These are phyloP conservation scores for Kalanchoe fedtschenkoi DNA, from an alignment of 164 flowering plant genomes.

Conservation along the genomic window DNA sequence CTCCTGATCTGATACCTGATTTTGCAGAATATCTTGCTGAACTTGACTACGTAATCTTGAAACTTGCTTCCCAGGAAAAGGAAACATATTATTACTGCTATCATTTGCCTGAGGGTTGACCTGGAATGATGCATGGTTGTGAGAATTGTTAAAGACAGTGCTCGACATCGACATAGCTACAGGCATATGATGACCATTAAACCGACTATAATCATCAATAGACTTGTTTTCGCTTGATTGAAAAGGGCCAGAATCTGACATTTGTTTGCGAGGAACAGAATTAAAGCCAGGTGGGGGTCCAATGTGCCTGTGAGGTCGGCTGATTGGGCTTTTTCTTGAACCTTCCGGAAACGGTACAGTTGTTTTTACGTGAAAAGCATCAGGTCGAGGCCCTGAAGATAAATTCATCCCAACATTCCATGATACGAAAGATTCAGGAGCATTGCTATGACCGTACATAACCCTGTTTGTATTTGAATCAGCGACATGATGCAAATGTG, in stretches of 20 bases:
- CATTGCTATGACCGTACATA: slow-evolving; percentile 15
- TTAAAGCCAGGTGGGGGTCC: slow-evolving; percentile 96
- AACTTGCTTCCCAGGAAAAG: slow-evolving; percentile 82
- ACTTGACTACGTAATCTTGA: slow-evolving; percentile 30
- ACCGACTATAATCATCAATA: slow-evolving; percentile 82
- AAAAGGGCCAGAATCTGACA: slow-evolving; percentile 22
- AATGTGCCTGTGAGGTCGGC: slow-evolving; percentile 69
- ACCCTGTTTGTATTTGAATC: slow-evolving; percentile 15
- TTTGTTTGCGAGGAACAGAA: slow-evolving; percentile 36
- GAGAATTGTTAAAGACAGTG: slow-evolving; percentile 12
- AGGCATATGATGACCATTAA: slow-evolving; percentile 70
- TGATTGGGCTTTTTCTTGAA: slow-evolving; percentile 52
- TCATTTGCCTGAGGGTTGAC: slow-evolving; percentile 14
- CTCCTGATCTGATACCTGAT: slow-evolving; percentile 27
- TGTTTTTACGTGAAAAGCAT: slow-evolving; percentile 15
- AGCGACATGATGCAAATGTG: slow-evolving; percentile 27
- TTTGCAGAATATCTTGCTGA: slow-evolving; percentile 43
- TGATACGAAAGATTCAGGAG: slow-evolving; percentile 32
- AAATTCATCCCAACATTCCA: slow-evolving; percentile 30
- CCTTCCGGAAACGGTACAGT: slow-evolving; percentile 19
- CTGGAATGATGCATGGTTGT: slow-evolving; percentile 16
- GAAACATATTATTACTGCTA: slow-evolving; percentile 43
- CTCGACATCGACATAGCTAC: slow-evolving; percentile 26
- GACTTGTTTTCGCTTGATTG: slow-evolving; percentile 28
- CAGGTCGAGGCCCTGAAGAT: slow-evolving; percentile 25